Percentiles rank a stretch among this genome's conserved stretches.
Evolutionary conservation across 1,284 basidiomycete species (phyloP).

Genomic region (Lentinus polychrous): DNA sequence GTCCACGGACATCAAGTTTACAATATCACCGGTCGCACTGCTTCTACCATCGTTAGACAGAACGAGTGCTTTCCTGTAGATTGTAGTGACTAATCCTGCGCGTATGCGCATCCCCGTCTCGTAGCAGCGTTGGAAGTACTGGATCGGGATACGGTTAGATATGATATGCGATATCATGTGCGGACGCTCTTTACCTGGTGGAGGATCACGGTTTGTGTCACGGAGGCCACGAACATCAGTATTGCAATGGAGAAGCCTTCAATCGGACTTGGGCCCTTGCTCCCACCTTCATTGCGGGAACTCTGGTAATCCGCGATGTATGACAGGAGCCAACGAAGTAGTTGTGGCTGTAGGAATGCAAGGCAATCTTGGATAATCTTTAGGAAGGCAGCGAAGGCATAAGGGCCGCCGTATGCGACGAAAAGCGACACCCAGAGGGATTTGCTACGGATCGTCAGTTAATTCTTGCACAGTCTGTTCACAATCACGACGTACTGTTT

Average conservation of each 20-base stretch:
- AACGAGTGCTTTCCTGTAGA: slow-evolving; percentile 84
- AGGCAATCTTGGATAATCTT: slow-evolving; percentile 79
- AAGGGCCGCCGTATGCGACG: slow-evolving; percentile 75
- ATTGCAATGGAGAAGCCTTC: slow-evolving; percentile 74
- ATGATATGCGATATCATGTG: neutral
- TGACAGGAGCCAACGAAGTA: slow-evolving; percentile 74
- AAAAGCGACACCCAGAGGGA: slow-evolving; percentile 71
- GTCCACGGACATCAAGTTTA: slow-evolving; percentile 90
- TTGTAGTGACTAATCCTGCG: slow-evolving; percentile 78
- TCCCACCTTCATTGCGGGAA: slow-evolving; percentile 25
- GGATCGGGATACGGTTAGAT: slow-evolving; percentile 4
- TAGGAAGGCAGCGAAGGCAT: slow-evolving; percentile 56
- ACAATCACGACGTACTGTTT: slow-evolving; percentile 50
- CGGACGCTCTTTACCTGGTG: slow-evolving; percentile 58
- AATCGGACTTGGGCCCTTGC: slow-evolving; percentile 27
- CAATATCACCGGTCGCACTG: slow-evolving; percentile 85
- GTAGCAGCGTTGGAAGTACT: slow-evolving; percentile 81
- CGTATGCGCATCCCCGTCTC: slow-evolving; percentile 90
- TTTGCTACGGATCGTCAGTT: slow-evolving; percentile 25
- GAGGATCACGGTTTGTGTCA: slow-evolving; percentile 76
- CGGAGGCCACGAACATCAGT: slow-evolving; percentile 75
- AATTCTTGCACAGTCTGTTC: too few relatives aligned
- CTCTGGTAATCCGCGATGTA: slow-evolving; percentile 78
- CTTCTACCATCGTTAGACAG: slow-evolving; percentile 81
- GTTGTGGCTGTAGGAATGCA: slow-evolving; percentile 84